Evolutionary conservation across 352 stramenopile species (phyloP).

Genomic region (Aphanomyces invadans): DNA sequence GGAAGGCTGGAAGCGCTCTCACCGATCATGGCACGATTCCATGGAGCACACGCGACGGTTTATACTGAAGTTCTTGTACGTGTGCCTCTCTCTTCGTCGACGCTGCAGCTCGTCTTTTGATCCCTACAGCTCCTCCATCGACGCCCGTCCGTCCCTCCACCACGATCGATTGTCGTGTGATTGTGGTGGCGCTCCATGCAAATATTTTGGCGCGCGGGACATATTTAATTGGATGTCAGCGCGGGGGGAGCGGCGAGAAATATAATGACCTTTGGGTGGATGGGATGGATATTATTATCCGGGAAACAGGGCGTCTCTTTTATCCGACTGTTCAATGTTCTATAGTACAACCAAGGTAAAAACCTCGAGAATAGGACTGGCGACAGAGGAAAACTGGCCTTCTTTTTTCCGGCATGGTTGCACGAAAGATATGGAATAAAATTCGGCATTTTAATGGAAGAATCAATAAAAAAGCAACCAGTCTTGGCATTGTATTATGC

Average conservation of each 20-base stretch:
- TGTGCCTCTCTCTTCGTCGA: too few relatives aligned
- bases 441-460: background rate
- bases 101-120: too few relatives aligned
- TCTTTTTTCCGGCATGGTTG: background rate
- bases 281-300: slow-evolving; percentile 7
- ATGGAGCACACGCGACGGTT: too few relatives aligned
- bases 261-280: background rate
- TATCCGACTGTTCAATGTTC: background rate
- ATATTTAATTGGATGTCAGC: background rate
- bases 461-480: background rate
- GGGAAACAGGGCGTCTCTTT: background rate
- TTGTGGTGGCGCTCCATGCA: background rate
- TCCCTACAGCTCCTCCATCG: background rate
- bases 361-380: background rate
- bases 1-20: too few relatives aligned
- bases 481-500: slow-evolving; percentile 5
- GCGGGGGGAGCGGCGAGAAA: background rate
- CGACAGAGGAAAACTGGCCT: slow-evolving; percentile 11
- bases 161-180: background rate
- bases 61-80: too few relatives aligned
- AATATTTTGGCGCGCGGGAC: background rate
- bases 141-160: background rate
- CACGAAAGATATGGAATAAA: background rate
- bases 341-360: slow-evolving; percentile 3
- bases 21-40: too few relatives aligned